phyloP scores from a whole-genome alignment of 805 yeast genomes.

The Peterozyma toletana region DNA sequence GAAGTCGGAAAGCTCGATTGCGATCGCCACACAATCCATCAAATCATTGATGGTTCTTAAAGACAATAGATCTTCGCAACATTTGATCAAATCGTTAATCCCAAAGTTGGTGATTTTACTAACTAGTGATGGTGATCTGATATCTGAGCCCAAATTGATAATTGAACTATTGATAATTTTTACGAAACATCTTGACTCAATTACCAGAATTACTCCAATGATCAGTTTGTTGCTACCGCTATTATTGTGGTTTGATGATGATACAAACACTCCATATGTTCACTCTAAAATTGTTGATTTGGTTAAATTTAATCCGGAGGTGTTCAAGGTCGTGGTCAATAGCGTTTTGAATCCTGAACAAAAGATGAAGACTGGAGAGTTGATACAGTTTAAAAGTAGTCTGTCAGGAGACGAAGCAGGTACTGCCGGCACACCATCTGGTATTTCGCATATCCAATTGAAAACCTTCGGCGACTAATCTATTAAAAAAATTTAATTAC shows the following conservation, averaged over 20 bases:
- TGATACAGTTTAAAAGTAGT: slow-evolving; percentile 28
- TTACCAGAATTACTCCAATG: slow-evolving; percentile 20
- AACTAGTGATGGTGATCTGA: slow-evolving; percentile 9
- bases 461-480: too few relatives aligned
- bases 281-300: slow-evolving; percentile 42
- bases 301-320: slow-evolving; percentile 32
- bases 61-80: slow-evolving; percentile 22
- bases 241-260: slow-evolving; percentile 21
- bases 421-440: too few relatives aligned
- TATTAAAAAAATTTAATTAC: too few relatives aligned
- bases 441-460: too few relatives aligned
- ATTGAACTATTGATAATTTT: slow-evolving; percentile 45
- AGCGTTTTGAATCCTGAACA: slow-evolving; percentile 31
- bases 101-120: slow-evolving; percentile 32
- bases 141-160: slow-evolving; percentile 28
- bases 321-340: slow-evolving; percentile 42
- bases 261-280: slow-evolving; percentile 25
- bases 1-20: slow-evolving; percentile 22
- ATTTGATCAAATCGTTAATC: slow-evolving; percentile 35
- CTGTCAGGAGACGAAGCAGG: too few relatives aligned
- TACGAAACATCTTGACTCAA: slow-evolving; percentile 27
- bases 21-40: slow-evolving; percentile 52
- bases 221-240: slow-evolving; percentile 23
- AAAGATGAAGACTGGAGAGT: slow-evolving; percentile 29
- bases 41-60: slow-evolving; percentile 42